These are phyloP conservation scores for Pseudopyrenochaeta lycopersici DNA, from an alignment of 2,329 filamentous ascomycete genomes.

Conservation along the genomic window DNA sequence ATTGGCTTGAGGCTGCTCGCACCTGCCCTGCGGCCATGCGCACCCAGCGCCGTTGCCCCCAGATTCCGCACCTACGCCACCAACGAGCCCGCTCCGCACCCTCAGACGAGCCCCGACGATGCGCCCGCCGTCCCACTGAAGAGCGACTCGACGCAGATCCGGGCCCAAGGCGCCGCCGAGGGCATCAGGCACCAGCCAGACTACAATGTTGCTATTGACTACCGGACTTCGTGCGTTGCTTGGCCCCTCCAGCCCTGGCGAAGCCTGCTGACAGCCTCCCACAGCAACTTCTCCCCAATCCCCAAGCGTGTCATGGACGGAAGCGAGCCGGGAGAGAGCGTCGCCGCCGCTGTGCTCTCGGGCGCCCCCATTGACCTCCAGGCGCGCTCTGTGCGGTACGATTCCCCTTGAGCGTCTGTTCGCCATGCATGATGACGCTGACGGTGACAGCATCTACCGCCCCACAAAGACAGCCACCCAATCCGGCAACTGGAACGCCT, in stretches of 20 bases:
- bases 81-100: conserved; percentile 17
- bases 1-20: conserved; percentile 53
- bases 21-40: conserved; percentile 39
- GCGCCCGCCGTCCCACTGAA: conserved; percentile 44
- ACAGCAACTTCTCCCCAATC: conserved; percentile 87
- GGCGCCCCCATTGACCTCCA: conserved; percentile 94
- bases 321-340: conserved; percentile 77
- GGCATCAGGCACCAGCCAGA: conserved; percentile 76
- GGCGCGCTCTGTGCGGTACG: conserved; percentile 90
- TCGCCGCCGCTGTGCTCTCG: conserved; percentile 86
- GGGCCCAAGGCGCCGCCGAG: conserved; percentile 59
- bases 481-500: conserved; percentile 84
- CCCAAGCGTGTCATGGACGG: conserved; percentile 91
- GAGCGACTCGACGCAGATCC: conserved; percentile 60
- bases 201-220: conserved; percentile 82
- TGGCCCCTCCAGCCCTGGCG: not conserved
- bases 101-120: conserved; percentile 43
- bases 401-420: not conserved
- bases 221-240: conserved; percentile 82
- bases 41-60: conserved; percentile 31
- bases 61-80: conserved; percentile 44
- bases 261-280: conserved; percentile 30
- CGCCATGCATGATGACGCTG: not conserved
- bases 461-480: conserved; percentile 95
- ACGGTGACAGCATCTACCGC: conserved; percentile 78